A percentile compares a stretch with the other conserved stretches of the same genome.
Conservation (phyloP, 2,329 filamentous ascomycete species). For the Pseudogymnoascus sp. region DNA sequence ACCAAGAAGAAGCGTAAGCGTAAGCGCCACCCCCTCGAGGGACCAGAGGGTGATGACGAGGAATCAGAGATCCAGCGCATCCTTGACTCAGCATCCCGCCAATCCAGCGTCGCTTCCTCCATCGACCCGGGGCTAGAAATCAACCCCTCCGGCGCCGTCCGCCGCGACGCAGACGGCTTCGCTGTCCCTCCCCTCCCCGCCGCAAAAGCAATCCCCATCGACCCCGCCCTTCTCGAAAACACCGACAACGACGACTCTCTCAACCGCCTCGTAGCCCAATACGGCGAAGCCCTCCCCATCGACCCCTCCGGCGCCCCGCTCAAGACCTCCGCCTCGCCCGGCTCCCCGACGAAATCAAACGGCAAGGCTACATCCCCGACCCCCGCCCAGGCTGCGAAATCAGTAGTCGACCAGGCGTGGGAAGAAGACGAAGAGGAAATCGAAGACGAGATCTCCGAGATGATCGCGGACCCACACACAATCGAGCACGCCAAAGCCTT, state of each 20-base stretch:
- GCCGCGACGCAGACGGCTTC: slow-evolving; percentile 60
- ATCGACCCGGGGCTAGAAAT: slow-evolving; percentile 14
- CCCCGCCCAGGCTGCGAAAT: slow-evolving; percentile 11
- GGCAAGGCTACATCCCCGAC: slow-evolving; percentile 20
- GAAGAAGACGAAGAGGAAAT: slow-evolving; percentile 50
- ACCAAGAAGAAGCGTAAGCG: slow-evolving; percentile 42
- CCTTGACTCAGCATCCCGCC: slow-evolving; percentile 17
- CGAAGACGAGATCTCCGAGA: slow-evolving; percentile 61
- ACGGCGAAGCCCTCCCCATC: neutral
- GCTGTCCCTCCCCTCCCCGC: slow-evolving; percentile 48
- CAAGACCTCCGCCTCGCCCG: slow-evolving; percentile 11
- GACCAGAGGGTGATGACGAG: slow-evolving; percentile 11
- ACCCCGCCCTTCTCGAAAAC: slow-evolving; percentile 31
- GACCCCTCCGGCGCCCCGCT: slow-evolving; percentile 11
- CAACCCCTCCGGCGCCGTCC: slow-evolving; percentile 28
- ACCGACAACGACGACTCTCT: slow-evolving; percentile 18
- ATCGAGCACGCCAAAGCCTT: slow-evolving; percentile 49
- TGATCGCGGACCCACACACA: slow-evolving; percentile 56
- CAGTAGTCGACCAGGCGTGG: slow-evolving; percentile 45
- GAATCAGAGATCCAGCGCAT: slow-evolving; percentile 21
- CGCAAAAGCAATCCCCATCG: slow-evolving; percentile 27
- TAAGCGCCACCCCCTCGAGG: slow-evolving; percentile 28
- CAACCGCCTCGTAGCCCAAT: slow-evolving; percentile 14
- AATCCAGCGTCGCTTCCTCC: slow-evolving; percentile 14
- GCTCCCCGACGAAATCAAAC: slow-evolving; percentile 9